A percentile compares a stretch with the other conserved stretches of the same genome.
Evolutionary conservation across 495 filamentous ascomycete genomes (phyloP).

Genomic region (Rhypophila decipiens): DNA sequence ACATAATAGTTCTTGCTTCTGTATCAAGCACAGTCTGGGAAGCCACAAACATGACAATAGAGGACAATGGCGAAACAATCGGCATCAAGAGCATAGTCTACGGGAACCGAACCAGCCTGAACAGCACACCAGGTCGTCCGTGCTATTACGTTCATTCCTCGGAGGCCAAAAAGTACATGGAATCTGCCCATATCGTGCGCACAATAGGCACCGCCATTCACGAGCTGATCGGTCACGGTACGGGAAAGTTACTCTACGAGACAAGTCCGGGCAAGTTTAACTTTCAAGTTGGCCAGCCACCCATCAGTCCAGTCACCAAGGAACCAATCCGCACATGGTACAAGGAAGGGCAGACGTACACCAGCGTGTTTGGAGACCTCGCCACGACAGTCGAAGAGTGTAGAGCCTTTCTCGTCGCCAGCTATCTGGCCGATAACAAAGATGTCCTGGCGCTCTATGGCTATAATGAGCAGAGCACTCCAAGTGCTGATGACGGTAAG

Average conservation of each 20-base stretch:
- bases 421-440: slow-evolving; percentile 36
- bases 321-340: slow-evolving; percentile 41
- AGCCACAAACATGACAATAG: too few relatives aligned
- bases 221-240: slow-evolving; percentile 43
- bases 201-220: too few relatives aligned
- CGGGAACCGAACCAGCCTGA: too few relatives aligned
- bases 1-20: slow-evolving; percentile 37
- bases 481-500: slow-evolving; percentile 29
- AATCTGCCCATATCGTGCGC: too few relatives aligned
- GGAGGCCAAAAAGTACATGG: too few relatives aligned
- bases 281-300: slow-evolving; percentile 36
- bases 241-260: slow-evolving; percentile 29
- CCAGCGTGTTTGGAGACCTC: slow-evolving; percentile 36
- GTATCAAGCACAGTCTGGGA: slow-evolving; percentile 42
- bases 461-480: slow-evolving; percentile 24
- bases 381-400: slow-evolving; percentile 46
- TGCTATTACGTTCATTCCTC: too few relatives aligned
- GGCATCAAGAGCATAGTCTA: slow-evolving; percentile 47
- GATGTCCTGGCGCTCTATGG: slow-evolving; percentile 37
- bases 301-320: slow-evolving; percentile 35
- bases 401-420: slow-evolving; percentile 36
- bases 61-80: slow-evolving; percentile 39
- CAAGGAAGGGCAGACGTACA: slow-evolving; percentile 43
- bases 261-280: slow-evolving; percentile 31
- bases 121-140: too few relatives aligned